These are phyloP conservation scores for Luzula sylvatica DNA, from an alignment of 176 grass and related monocot species.

Conservation along the genomic window DNA sequence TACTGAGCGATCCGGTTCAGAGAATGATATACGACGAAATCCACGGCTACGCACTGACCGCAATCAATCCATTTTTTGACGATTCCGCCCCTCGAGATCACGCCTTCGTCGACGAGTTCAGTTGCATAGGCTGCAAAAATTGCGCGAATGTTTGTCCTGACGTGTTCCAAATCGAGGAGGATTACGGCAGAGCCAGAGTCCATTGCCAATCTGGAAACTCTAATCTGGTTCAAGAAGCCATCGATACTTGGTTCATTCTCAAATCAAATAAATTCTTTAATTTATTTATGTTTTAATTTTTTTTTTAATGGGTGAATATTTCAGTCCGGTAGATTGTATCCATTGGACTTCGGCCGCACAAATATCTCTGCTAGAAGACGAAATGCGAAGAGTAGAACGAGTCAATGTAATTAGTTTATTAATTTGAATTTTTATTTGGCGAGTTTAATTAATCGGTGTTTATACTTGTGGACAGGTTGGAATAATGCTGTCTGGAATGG, in stretches of 20 bases:
- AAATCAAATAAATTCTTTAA: constrained; percentile 8
- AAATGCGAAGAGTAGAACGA: constrained; percentile 80
- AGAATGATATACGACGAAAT: constrained; percentile 78
- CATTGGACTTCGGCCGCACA: constrained; percentile 93
- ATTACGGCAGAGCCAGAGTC: constrained; percentile 77
- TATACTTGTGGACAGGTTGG: constrained; percentile 92
- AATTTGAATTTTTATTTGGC: constrained; percentile 16
- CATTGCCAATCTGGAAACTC: constrained; percentile 46
- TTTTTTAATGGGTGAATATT: constrained; percentile 24
- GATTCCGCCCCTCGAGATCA: constrained; percentile 64
- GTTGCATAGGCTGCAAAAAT: constrained; percentile 94
- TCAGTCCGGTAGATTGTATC: constrained; percentile 93
- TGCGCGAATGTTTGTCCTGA: constrained; percentile 72
- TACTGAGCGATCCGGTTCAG: constrained; percentile 74
- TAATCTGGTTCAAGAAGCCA: constrained; percentile 64
- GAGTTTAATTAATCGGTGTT: too few relatives aligned
- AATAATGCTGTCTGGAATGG: constrained; percentile 95
- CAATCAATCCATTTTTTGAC: constrained; percentile 80
- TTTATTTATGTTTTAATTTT: neutral
- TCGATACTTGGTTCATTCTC: constrained; percentile 67
- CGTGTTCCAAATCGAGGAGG: constrained; percentile 73
- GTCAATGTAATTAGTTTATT: constrained; percentile 49
- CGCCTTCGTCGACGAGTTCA: constrained; percentile 86
- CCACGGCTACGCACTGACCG: constrained; percentile 61
- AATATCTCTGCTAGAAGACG: constrained; percentile 77